A percentile compares a stretch with the other conserved stretches of the same genome.
phyloP scores from a whole-genome alignment of 768 basidiomycete genomes.

The Lactarius evosmus region DNA sequence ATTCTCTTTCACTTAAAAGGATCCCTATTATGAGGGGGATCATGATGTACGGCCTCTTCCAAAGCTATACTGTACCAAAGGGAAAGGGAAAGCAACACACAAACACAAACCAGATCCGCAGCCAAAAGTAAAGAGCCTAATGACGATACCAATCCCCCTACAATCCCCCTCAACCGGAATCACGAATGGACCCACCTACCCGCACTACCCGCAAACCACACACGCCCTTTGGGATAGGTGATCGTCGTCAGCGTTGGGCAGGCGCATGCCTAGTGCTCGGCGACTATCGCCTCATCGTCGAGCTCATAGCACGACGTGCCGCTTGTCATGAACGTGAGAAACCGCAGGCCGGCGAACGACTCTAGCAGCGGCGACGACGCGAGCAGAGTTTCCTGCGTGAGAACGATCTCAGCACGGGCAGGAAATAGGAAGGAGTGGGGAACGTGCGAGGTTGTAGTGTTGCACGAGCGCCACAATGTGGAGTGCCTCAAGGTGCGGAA shows the following conservation, averaged over 20 bases:
- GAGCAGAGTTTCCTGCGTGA: conserved; percentile 41
- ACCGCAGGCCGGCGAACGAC: conserved; percentile 41
- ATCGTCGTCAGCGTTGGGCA: conserved; percentile 62
- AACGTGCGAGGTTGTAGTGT: conserved; percentile 46
- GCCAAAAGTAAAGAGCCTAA: not conserved
- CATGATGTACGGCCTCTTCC: too few species aligned
- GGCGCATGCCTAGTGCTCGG: conserved; percentile 50
- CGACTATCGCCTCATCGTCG: conserved; percentile 48
- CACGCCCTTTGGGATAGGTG: conserved; percentile 56
- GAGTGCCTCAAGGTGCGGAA: conserved; percentile 54
- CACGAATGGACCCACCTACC: conserved; percentile 13
- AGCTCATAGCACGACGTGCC: conserved; percentile 24
- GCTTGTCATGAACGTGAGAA: conserved; percentile 60
- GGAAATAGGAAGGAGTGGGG: not conserved
- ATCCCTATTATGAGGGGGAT: too few species aligned
- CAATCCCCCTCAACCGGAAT: not conserved
- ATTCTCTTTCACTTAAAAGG: too few species aligned
- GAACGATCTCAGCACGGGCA: conserved; percentile 17
- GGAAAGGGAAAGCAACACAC: too few species aligned
- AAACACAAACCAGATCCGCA: not conserved
- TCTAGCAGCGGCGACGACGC: conserved; percentile 40
- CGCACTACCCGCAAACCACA: conserved; percentile 48
- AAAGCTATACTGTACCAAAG: too few species aligned
- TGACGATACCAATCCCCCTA: not conserved
- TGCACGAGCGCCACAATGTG: conserved; percentile 57